Base-by-base conservation (phyloP, 768 basidiomycete genomes). In the Mycena vulgaris region DNA sequence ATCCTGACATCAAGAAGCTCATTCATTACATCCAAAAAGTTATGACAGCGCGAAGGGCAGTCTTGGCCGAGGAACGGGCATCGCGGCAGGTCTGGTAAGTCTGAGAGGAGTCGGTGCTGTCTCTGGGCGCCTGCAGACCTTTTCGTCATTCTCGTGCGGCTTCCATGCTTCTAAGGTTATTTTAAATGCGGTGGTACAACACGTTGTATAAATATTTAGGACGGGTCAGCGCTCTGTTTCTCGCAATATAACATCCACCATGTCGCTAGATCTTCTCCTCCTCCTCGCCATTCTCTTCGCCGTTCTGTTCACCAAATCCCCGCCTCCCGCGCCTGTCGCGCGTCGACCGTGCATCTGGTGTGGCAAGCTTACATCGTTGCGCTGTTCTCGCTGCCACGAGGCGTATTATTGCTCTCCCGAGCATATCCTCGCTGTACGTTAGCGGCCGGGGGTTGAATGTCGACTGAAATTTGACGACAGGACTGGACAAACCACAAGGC, bases 11-110 rank as follows among this genome's bases (percentile, higher is more conserved):
- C 61, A 68, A 74, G 69, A 74, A 78, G 25, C 69, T 80, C 51
- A 59, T 66, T 23, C 84, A 84, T 68, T 83, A 83, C 56, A 31
- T 83, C 33, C 70, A 77, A 65, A 87, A 85, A 75, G 71, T 66
- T 19, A 48, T 72, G 62, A 42, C 42, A 6, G 66, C 60, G 33
- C 67, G 71, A 35, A 51, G 63, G 28, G 71, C 67, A 7, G 67
- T 72, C 19, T n/a, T 47, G 13, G 66, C 57, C 8, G 28, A 69
- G 28, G 58, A 65, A 27, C 27, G 56, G 23, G 56, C 37, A 9
- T 51, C 30, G 48, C 37, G 66, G 31, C 49, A 35, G 25, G 8
- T 21, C 27, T 37, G 10, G 47, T 53, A 25, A 56, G 19, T 56
- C 4, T 35, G 42, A 19, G 42, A 39, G 10, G 37, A 31, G 28